Conservation (phyloP, 2,329 filamentous ascomycete genomes). For the Talaromyces verruculosus region DNA sequence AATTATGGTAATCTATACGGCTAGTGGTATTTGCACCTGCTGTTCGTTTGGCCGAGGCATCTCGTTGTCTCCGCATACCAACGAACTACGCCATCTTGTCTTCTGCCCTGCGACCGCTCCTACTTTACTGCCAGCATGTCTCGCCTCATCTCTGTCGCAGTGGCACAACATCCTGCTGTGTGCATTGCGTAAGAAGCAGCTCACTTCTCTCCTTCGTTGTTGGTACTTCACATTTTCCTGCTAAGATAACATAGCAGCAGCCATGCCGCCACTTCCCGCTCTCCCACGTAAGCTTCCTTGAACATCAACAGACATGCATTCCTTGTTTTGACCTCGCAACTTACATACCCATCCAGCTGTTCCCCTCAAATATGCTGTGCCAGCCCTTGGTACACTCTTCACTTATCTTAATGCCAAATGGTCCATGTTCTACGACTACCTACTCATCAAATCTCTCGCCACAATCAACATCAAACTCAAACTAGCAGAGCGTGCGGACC, state of each 20-base stretch:
- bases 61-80: constrained; percentile 3
- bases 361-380: constrained; percentile 49
- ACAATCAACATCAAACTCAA: constrained; percentile 47
- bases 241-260: neutral
- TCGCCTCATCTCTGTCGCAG: constrained; percentile 3
- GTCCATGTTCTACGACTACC: constrained; percentile 65
- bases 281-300: constrained; percentile 6
- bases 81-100: neutral
- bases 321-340: neutral
- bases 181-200: neutral
- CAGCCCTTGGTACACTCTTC: constrained; percentile 65
- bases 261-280: constrained; percentile 18
- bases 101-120: neutral
- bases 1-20: neutral
- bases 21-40: constrained; percentile 2
- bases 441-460: constrained; percentile 57
- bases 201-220: neutral
- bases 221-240: neutral
- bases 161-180: neutral
- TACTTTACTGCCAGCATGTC: constrained; percentile 10
- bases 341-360: constrained; percentile 29
- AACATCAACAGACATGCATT: neutral
- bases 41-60: constrained; percentile 2
- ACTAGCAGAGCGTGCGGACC: constrained; percentile 57
- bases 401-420: constrained; percentile 76